phyloP scores from a whole-genome alignment of 1,284 basidiomycete species.

The Ceratobasidium papillatum region DNA sequence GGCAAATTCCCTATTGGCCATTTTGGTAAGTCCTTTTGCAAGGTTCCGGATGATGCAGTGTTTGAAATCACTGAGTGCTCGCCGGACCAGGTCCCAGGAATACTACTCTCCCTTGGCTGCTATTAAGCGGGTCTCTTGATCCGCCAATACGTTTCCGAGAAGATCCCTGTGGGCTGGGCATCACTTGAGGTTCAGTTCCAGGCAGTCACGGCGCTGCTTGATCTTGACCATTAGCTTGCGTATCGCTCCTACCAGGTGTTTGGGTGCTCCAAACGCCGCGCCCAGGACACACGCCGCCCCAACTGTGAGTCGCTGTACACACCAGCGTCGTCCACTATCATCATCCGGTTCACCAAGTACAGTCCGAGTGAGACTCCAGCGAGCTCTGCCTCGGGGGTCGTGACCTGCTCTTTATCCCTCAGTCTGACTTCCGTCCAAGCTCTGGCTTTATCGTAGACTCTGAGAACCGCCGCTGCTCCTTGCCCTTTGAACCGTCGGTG shows the following conservation, averaged over 20 bases:
- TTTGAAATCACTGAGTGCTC: not conserved
- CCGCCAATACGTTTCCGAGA: not conserved
- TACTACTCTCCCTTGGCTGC: not conserved
- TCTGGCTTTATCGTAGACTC: not conserved
- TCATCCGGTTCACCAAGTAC: not conserved
- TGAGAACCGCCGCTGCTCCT: not conserved
- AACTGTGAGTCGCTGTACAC: constrained; percentile 1
- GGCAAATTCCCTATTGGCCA: not conserved
- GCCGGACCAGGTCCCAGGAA: not conserved
- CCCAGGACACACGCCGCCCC: not conserved
- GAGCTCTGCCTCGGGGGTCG: not conserved
- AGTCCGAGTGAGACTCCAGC: not conserved
- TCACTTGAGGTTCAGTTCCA: not conserved
- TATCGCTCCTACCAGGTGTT: not conserved
- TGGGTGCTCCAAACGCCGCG: not conserved
- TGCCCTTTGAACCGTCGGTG: not conserved
- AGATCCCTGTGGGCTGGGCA: not conserved
- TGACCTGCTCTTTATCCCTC: not conserved
- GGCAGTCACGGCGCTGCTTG: not conserved
- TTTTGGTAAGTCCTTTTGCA: not conserved
- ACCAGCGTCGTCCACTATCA: not conserved
- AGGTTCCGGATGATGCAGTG: not conserved
- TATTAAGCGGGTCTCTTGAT: not conserved
- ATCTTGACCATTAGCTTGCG: not conserved
- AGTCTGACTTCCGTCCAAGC: not conserved